phyloP scores from a whole-genome alignment of 2,329 filamentous ascomycete species.

The Fusarium domesticum region DNA sequence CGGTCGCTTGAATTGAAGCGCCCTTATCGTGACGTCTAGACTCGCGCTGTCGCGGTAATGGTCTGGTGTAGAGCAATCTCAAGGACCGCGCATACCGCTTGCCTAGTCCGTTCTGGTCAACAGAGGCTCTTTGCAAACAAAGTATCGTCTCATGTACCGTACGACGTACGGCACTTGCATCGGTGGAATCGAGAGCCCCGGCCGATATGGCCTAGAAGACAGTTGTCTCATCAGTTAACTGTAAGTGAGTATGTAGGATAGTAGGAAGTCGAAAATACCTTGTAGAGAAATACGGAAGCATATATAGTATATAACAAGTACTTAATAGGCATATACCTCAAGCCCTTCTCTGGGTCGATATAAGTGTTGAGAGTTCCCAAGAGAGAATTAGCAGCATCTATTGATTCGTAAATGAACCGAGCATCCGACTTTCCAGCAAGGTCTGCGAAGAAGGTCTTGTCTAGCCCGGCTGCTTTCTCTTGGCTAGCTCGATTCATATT shows the following conservation, averaged over 20 bases:
- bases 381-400: slow-evolving; percentile 61
- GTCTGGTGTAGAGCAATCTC: slow-evolving; percentile 47
- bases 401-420: slow-evolving; percentile 63
- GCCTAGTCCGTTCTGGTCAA: slow-evolving; percentile 57
- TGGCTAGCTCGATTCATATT: slow-evolving; percentile 50
- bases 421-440: slow-evolving; percentile 60
- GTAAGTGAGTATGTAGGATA: too few relatives aligned
- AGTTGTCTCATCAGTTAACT: background rate
- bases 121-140: slow-evolving; percentile 56
- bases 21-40: slow-evolving; percentile 1
- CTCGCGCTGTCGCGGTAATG: slow-evolving; percentile 3
- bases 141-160: slow-evolving; percentile 58
- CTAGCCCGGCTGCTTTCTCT: slow-evolving; percentile 35
- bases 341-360: slow-evolving; percentile 55
- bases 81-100: slow-evolving; percentile 60
- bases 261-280: slow-evolving; percentile 44
- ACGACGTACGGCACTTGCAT: slow-evolving; percentile 53
- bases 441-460: slow-evolving; percentile 46
- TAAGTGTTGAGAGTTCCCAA: slow-evolving; percentile 58
- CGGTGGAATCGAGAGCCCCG: slow-evolving; percentile 54
- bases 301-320: slow-evolving; percentile 64
- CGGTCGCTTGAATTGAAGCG: background rate
- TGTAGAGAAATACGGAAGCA: slow-evolving; percentile 63
- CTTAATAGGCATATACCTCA: slow-evolving; percentile 62
- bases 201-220: slow-evolving; percentile 22